Conservation (phyloP, 139 green algal species). For the Eudorina sp. region DNA sequence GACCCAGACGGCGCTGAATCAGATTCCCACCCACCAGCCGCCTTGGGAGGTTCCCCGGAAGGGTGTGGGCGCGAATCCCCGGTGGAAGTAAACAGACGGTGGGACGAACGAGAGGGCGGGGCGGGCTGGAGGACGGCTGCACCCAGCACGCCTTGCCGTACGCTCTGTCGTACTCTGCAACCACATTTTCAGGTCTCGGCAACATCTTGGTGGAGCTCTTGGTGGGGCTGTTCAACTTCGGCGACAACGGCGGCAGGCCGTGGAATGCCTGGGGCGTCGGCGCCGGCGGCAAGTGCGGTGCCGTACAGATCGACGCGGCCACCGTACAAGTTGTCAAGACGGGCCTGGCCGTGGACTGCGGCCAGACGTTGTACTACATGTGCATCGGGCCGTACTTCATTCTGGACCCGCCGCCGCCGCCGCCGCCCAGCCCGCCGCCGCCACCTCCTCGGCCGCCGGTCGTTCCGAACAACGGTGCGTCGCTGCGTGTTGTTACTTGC, state of each 20-base stretch:
- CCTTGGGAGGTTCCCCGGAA: too few species aligned
- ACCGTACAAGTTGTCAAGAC: neutral
- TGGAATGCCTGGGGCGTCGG: neutral
- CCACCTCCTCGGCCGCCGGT: neutral
- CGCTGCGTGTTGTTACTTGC: too few species aligned
- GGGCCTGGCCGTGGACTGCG: neutral
- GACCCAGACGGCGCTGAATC: too few species aligned
- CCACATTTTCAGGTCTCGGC: too few species aligned
- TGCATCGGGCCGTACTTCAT: slow-evolving; percentile 19
- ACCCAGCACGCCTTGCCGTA: too few species aligned
- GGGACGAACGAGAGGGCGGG: too few species aligned
- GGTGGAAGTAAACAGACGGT: too few species aligned
- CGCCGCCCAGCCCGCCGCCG: slow-evolving; percentile 1
- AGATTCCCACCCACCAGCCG: too few species aligned
- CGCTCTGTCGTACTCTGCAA: too few species aligned
- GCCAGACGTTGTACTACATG: slow-evolving; percentile 11
- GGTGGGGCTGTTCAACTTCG: slow-evolving; percentile 20
- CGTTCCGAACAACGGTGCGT: neutral
- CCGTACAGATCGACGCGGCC: neutral
- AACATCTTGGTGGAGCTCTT: slow-evolving; percentile 3
- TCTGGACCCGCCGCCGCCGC: neutral
- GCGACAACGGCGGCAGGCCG: neutral
- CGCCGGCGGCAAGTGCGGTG: neutral
- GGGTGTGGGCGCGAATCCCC: too few species aligned
- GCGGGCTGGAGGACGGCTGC: too few species aligned